Conservation (phyloP, 306 rosid genomes). For the Glycyrrhiza uralensis region DNA sequence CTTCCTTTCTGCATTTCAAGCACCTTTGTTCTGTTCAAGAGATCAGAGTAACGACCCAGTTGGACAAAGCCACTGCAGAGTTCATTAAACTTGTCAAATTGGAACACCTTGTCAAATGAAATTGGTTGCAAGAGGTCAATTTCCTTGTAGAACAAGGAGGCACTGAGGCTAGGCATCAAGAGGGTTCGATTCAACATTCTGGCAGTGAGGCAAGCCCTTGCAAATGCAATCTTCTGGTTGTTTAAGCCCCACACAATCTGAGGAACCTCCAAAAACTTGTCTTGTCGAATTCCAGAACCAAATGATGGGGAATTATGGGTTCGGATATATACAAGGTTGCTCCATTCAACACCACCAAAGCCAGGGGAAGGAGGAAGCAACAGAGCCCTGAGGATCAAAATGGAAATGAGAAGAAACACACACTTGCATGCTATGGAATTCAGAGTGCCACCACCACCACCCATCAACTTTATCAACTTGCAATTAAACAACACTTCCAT, state of each 20-base stretch:
- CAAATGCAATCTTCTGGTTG: conserved; percentile 90
- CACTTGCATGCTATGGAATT: conserved; percentile 56
- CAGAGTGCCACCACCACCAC: conserved; percentile 39
- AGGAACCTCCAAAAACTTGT: conserved; percentile 75
- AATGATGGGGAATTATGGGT: conserved; percentile 30
- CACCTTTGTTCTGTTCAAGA: conserved; percentile 37
- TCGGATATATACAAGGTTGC: conserved; percentile 30
- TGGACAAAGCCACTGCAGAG: conserved; percentile 60
- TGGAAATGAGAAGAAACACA: conserved; percentile 41
- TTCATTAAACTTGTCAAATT: conserved; percentile 58
- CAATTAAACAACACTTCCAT: conserved; percentile 46
- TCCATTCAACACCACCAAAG: conserved; percentile 37
- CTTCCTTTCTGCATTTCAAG: conserved; percentile 72
- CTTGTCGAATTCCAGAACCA: conserved; percentile 28
- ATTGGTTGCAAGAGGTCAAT: conserved; percentile 68
- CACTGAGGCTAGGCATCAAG: conserved; percentile 88
- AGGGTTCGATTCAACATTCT: conserved; percentile 67
- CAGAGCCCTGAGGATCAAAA: conserved; percentile 53
- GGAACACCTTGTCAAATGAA: conserved; percentile 71
- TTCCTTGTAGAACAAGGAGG: conserved; percentile 83
- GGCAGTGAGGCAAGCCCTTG: conserved; percentile 84
- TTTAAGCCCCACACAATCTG: conserved; percentile 90
- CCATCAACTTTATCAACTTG: conserved; percentile 30
- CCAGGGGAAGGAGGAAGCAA: conserved; percentile 43
- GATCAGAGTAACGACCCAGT: conserved; percentile 49